Conservation (phyloP, 345 rosid genomes). For the Populus davidiana region DNA sequence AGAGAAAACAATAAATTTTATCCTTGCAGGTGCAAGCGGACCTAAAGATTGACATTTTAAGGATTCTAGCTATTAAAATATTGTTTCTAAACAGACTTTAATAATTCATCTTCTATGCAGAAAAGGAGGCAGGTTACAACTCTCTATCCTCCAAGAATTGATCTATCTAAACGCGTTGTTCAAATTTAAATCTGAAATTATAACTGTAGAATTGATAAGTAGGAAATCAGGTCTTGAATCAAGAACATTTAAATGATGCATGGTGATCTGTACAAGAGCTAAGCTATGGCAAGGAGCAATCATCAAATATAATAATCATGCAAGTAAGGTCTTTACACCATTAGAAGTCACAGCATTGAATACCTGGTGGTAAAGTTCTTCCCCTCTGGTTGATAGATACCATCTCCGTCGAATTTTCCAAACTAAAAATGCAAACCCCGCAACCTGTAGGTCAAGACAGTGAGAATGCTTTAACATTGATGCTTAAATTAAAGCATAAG, state of each 20-base stretch:
- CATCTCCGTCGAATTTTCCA: conserved; percentile 44
- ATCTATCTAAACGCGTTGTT: background rate
- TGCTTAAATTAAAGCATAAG: conserved; percentile 36
- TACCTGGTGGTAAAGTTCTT: conserved; percentile 76
- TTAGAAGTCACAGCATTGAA: background rate
- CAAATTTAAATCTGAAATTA: conserved; percentile 3
- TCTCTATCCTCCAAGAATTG: no score
- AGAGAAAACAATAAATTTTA: background rate
- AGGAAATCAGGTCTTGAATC: background rate
- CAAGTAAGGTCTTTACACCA: background rate
- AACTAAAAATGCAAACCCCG: conserved; percentile 40
- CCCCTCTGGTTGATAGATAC: conserved; percentile 51
- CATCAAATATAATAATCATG: background rate
- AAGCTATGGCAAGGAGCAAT: background rate
- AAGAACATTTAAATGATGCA: background rate
- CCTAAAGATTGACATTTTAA: background rate
- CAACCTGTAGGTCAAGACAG: conserved; percentile 60
- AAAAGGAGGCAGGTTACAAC: background rate
- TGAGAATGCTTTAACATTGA: conserved; percentile 53
- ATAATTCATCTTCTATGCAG: background rate
- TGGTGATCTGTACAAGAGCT: background rate
- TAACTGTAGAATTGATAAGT: background rate
- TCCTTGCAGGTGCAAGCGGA: background rate
- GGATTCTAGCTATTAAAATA: background rate
- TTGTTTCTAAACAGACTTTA: background rate